Percentiles rank a stretch among this genome's conserved stretches.
phyloP scores from a whole-genome alignment of 768 basidiomycete species.

The Exsudoporus frostii region DNA sequence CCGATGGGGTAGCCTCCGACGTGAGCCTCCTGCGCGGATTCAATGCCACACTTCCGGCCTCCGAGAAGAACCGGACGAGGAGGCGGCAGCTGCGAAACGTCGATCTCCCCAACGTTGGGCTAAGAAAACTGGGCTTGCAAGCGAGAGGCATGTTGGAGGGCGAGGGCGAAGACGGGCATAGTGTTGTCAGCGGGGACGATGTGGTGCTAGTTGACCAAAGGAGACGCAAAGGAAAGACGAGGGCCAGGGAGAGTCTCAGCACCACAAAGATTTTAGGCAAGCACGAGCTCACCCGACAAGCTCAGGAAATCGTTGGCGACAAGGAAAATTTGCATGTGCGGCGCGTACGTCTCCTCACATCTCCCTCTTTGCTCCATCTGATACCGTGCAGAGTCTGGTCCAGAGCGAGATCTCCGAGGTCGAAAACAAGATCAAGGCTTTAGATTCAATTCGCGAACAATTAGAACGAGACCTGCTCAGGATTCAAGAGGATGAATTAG shows the following conservation, averaged over 20 bases:
- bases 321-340: constrained; percentile 91
- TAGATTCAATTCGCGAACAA: constrained; percentile 76
- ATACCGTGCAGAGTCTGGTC: constrained; percentile 62
- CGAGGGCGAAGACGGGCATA: constrained; percentile 55
- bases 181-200: constrained; percentile 73
- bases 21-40: constrained; percentile 88
- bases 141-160: constrained; percentile 65
- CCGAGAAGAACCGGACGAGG: constrained; percentile 73
- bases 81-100: constrained; percentile 78
- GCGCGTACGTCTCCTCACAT: constrained; percentile 46
- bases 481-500: constrained; percentile 92
- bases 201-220: constrained; percentile 52
- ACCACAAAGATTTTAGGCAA: constrained; percentile 69
- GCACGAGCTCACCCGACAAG: constrained; percentile 82
- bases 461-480: constrained; percentile 81
- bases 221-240: constrained; percentile 39
- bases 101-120: constrained; percentile 68
- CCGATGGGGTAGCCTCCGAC: constrained; percentile 62
- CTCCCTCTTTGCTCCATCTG: constrained; percentile 3
- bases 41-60: constrained; percentile 90
- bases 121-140: constrained; percentile 76
- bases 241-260: constrained; percentile 65
- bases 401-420: constrained; percentile 87
- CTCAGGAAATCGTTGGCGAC: constrained; percentile 82
- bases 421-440: constrained; percentile 80